These are phyloP conservation scores for Boletus sp. DNA, from an alignment of 768 basidiomycete genomes.

Conservation along the genomic window DNA sequence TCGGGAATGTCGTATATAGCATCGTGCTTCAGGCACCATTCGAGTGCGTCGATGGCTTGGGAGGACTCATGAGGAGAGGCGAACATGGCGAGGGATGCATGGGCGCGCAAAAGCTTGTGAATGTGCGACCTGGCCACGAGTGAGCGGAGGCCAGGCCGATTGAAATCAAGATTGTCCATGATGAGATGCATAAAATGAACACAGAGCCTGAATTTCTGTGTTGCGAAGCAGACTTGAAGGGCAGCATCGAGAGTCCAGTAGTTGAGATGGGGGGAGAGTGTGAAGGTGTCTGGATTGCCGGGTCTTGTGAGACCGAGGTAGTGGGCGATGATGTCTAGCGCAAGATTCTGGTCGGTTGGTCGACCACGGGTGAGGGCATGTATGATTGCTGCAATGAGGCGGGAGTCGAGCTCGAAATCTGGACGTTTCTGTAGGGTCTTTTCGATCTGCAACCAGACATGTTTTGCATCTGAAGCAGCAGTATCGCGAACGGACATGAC, in stretches of 20 bases:
- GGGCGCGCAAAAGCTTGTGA: conserved; percentile 59
- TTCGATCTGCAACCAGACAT: conserved; percentile 66
- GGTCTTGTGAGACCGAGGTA: conserved; percentile 58
- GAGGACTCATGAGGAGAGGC: conserved; percentile 38
- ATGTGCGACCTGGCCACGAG: conserved; percentile 52
- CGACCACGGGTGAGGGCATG: conserved; percentile 55
- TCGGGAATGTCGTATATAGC: conserved; percentile 43
- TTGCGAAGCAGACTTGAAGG: conserved; percentile 53
- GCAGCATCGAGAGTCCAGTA: conserved; percentile 49
- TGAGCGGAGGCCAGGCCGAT: conserved; percentile 29
- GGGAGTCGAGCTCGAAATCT: conserved; percentile 50
- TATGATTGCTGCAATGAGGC: conserved; percentile 50
- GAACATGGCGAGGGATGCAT: conserved; percentile 38
- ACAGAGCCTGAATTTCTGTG: conserved; percentile 44
- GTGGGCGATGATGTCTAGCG: conserved; percentile 58
- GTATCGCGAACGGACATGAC: conserved; percentile 35
- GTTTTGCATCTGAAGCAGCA: conserved; percentile 58
- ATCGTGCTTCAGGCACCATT: conserved; percentile 67
- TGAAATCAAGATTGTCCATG: conserved; percentile 38
- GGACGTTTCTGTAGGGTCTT: conserved; percentile 47
- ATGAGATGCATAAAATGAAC: conserved; percentile 59
- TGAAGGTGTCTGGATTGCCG: conserved; percentile 37
- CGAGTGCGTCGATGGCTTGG: conserved; percentile 54
- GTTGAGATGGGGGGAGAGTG: conserved; percentile 41
- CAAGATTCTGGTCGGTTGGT: conserved; percentile 58